These are phyloP conservation scores for Ophiosphaerella herpotricha DNA, from an alignment of 2,329 filamentous ascomycete species.

Conservation along the genomic window DNA sequence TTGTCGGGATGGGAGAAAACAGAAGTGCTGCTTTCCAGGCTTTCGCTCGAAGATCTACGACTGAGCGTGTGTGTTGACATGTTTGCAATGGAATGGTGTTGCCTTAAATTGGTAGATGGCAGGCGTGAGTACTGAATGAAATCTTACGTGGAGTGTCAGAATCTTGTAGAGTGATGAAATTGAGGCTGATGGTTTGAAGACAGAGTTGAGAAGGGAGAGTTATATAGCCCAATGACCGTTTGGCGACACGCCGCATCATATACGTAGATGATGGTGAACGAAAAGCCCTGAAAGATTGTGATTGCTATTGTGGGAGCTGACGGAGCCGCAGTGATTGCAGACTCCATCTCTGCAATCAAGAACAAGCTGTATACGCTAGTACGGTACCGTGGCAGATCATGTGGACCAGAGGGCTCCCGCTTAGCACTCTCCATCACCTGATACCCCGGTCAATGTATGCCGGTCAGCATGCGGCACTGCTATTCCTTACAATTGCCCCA, in stretches of 20 bases:
- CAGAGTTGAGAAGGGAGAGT: conserved; percentile 2
- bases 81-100: conserved; percentile 3
- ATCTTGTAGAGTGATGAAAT: background rate
- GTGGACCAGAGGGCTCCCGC: conserved; percentile 20
- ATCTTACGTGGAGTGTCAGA: background rate
- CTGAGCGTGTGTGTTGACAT: conserved; percentile 36
- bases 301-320: conserved; percentile 31
- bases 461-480: conserved; percentile 29
- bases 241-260: background rate
- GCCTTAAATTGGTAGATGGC: background rate
- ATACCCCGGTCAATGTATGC: conserved; percentile 23
- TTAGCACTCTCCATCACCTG: conserved; percentile 30
- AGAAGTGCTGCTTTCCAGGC: conserved; percentile 35
- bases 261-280: background rate
- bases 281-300: background rate
- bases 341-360: too few species aligned
- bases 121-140: background rate
- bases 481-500: conserved; percentile 21
- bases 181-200: conserved; percentile 1
- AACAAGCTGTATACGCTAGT: conserved; percentile 17
- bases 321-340: conserved; percentile 35
- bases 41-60: conserved; percentile 36
- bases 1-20: conserved; percentile 32
- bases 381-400: conserved; percentile 22
- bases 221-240: conserved; percentile 18